Base-by-base conservation (phyloP, 345 rosid genomes). In the Leavenworthia alabamica region DNA sequence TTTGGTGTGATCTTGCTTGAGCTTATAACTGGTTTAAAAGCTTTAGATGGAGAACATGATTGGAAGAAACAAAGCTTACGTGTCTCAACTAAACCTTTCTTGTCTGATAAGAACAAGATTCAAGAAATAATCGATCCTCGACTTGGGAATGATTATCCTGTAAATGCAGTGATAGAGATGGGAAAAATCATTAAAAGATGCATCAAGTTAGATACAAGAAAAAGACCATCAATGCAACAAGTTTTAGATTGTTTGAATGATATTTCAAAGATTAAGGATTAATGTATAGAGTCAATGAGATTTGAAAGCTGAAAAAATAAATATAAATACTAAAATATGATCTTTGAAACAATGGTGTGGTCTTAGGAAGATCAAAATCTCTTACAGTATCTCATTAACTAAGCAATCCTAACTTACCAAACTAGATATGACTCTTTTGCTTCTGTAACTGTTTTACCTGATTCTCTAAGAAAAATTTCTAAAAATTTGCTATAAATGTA, bases 1-100 rank as follows among this genome's bases (percentile, higher is more conserved):
- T 32, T 64, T 64, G 68, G 68, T 42, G 52, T 64, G 44, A 64
- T 64, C 52, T 52, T 64, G 60, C 23, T 64, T 42, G 68, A 64
- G 26, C 7, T 64, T 20, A 22, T 64, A 42, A 52, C 43, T 42
- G 60, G 68, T 6, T 13, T 42, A 3, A 42, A 53, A 29, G 60
- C 68, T 64, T 64, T 4, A 54, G 43, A 32, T 52, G 19, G 60
- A 20, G 7, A 15, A 42, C 32, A 4, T 11, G 29, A 42, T 9
- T 1, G 13, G 42, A 40, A 5, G 0, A 39, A 5, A 9, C 26
- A 40, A 40, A 40, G 31, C 19, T 42, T 53, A 10, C n/a, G 10
- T 29, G 26, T 22, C 42, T 63, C 8, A 7, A 32, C 60, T 22
- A 64, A 64, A 52, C 52, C 68, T 41, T 64, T 52, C 60, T 64